Evolutionary conservation across 495 filamentous ascomycete genomes (phyloP).

Genomic region (Ascobolus immersus): DNA sequence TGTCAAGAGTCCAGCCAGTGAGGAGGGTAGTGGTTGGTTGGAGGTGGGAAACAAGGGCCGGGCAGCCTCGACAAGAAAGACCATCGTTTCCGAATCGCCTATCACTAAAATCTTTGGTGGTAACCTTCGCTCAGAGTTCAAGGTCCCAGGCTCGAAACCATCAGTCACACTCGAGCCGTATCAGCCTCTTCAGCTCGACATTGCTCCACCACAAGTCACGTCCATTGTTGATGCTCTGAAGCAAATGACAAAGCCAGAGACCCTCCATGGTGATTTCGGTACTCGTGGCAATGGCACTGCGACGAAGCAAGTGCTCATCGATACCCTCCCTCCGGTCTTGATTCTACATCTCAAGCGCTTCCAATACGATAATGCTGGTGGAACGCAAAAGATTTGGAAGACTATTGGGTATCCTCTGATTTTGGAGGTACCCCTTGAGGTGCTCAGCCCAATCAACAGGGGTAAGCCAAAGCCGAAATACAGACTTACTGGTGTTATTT

Average conservation of each 20-base stretch:
- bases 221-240: constrained; percentile 83
- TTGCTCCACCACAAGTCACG: constrained; percentile 55
- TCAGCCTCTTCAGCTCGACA: constrained; percentile 84
- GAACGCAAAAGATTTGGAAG: constrained; percentile 96
- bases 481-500: constrained; percentile 69
- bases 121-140: constrained; percentile 68
- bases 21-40: constrained; percentile 38
- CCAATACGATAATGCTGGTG: constrained; percentile 73
- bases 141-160: constrained; percentile 60
- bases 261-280: constrained; percentile 66
- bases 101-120: constrained; percentile 89
- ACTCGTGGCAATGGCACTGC: constrained; percentile 51
- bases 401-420: constrained; percentile 86
- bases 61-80: constrained; percentile 61
- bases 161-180: constrained; percentile 85
- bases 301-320: constrained; percentile 86
- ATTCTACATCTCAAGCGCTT: constrained; percentile 94
- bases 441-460: constrained; percentile 54
- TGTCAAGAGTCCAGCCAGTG: constrained; percentile 16
- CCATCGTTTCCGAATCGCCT: constrained; percentile 55
- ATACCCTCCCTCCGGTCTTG: constrained; percentile 71
- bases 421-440: constrained; percentile 76
- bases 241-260: constrained; percentile 57
- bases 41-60: constrained; percentile 88
- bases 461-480: constrained; percentile 50